Evolutionary conservation across 805 yeast genomes (phyloP).

Genomic region (Candida ipomoeae): DNA sequence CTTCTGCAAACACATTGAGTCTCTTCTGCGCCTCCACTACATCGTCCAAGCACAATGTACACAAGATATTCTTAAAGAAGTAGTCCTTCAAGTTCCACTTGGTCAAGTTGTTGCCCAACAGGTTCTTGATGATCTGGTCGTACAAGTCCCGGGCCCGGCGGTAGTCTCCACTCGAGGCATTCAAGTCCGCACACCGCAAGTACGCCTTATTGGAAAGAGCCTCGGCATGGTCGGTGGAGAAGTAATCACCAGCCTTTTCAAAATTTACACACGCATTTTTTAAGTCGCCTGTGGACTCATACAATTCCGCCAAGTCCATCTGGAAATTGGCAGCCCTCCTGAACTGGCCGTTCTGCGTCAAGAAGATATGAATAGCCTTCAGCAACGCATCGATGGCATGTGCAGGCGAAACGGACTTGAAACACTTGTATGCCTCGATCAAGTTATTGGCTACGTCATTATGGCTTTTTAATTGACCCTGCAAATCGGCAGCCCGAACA

Average conservation of each 20-base stretch:
- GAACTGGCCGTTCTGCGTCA: conserved; percentile 85
- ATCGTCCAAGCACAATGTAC: conserved; percentile 82
- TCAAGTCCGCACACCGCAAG: conserved; percentile 84
- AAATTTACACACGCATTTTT: conserved; percentile 62
- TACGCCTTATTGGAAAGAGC: conserved; percentile 86
- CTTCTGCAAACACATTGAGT: conserved; percentile 54
- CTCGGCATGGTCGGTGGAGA: conserved; percentile 85
- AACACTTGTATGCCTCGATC: conserved; percentile 77
- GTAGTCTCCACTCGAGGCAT: conserved; percentile 67
- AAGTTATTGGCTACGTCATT: conserved; percentile 91
- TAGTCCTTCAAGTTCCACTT: conserved; percentile 94
- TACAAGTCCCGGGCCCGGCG: conserved; percentile 70
- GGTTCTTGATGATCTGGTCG: conserved; percentile 72
- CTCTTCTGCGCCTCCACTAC: conserved; percentile 79
- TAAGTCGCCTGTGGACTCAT: conserved; percentile 67
- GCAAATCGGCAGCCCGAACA: conserved; percentile 80
- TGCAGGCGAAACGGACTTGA: conserved; percentile 64
- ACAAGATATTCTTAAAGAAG: conserved; percentile 76
- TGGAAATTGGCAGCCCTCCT: conserved; percentile 94
- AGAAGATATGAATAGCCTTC: conserved; percentile 74
- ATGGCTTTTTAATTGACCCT: conserved; percentile 65
- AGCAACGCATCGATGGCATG: conserved; percentile 75
- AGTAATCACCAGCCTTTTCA: conserved; percentile 96
- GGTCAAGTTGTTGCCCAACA: conserved; percentile 67
- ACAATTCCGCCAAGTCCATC: conserved; percentile 82